phyloP scores from a whole-genome alignment of 768 basidiomycete genomes.

The Pulveroboletus sp. region DNA sequence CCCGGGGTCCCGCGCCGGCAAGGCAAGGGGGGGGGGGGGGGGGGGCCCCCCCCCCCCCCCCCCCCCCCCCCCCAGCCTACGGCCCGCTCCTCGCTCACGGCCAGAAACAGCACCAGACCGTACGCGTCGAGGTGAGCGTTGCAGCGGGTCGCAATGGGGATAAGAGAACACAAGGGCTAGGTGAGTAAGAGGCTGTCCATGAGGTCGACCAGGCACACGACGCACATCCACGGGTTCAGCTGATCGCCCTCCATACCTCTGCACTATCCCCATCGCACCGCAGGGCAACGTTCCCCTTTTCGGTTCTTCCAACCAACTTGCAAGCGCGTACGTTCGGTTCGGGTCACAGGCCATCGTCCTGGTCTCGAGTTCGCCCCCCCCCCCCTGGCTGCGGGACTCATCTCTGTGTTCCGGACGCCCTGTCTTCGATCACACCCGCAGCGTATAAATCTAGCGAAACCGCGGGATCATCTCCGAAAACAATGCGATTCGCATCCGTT shows the following conservation, averaged over 20 bases:
- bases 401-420: constrained; percentile 14
- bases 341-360: neutral
- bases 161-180: no score
- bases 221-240: neutral
- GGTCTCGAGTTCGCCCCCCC: constrained; percentile 3
- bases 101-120: no score
- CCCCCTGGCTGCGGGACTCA: constrained; percentile 1
- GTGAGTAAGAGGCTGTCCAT: neutral
- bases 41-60: no score
- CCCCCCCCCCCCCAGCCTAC: no score
- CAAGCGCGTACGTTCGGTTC: neutral
- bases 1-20: no score
- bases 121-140: neutral
- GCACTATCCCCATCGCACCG: neutral
- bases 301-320: neutral
- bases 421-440: constrained; percentile 2
- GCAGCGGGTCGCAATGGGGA: no score
- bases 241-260: neutral
- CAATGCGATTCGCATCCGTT: neutral
- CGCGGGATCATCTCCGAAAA: neutral
- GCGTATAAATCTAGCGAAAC: neutral
- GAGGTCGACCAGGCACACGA: neutral
- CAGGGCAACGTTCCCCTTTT: neutral
- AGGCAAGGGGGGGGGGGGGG: no score
- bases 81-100: no score